Evolutionary conservation across 116 monocot species (phyloP), one percentile per base, ranked within the genome.

Genomic region (Phalaenopsis hybrid): DNA sequence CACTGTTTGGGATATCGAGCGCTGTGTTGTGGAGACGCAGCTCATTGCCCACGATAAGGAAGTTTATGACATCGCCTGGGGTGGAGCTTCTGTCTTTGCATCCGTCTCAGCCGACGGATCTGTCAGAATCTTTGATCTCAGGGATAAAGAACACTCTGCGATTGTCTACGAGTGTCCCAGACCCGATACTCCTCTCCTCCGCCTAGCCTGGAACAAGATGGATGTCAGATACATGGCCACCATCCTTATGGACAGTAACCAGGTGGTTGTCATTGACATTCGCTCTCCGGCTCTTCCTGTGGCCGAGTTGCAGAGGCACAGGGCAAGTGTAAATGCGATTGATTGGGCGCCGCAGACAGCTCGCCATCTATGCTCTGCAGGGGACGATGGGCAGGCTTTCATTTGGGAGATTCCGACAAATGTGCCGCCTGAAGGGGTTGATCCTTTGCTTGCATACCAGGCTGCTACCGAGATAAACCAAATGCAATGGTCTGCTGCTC

Each of bases 1-100:
- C 83, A 92, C 94, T 63, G 68, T 94, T 41, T 94, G 92, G 92
- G 94, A 94, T 70, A 69, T 90, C 58, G 94, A 94, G 83, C 67
- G 83, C 20, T 70, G 75, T 55, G 83, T 55, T 69, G 85, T 89
- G 41, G 92, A 91, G 87, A 92, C 94, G 18, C 92, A 90, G 86
- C 85, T 94, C 49, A 94, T 94, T 69, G 94, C 92, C 25, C 94
- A 94, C 68, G 94, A 92, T 57, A 94, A 94, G 89, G 94, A 92
- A 83, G 96, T 96, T 10, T 93, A 93, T 76, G 96, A 93, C 84
- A 92, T 93, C n/a, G 93, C 93, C 44, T 96, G 93, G 96, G 93
- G 96, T 6, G 92, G 92, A n/a, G 87, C 89, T 7, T 85, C 90
- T 11, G 86, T 90, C 65, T 96, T 96, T 77, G 96, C 93, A 49